A percentile compares a stretch with the other conserved stretches of the same genome.
phyloP scores from a whole-genome alignment of 345 rosid genomes.

The Eucalyptus victrix region DNA sequence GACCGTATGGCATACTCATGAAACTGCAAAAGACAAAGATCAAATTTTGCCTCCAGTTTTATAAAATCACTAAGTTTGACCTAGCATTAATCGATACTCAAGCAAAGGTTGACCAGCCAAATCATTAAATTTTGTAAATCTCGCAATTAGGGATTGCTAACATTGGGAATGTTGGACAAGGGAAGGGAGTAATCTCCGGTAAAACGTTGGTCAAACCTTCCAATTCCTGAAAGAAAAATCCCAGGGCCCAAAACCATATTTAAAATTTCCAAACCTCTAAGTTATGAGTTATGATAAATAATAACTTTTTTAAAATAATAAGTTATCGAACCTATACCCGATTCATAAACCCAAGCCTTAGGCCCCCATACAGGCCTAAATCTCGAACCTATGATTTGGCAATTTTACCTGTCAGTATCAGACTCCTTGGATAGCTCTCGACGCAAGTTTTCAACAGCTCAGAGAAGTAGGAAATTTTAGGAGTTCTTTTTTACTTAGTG shows the following conservation, averaged over 20 bases:
- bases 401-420: neutral
- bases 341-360: neutral
- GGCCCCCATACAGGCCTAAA: neutral
- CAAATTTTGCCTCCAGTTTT: neutral
- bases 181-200: neutral
- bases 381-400: neutral
- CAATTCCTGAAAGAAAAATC: neutral
- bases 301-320: neutral
- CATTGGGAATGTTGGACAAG: neutral
- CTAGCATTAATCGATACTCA: neutral
- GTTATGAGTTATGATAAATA: neutral
- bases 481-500: neutral
- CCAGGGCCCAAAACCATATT: neutral
- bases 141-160: neutral
- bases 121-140: neutral
- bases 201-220: neutral
- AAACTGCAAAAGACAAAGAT: neutral
- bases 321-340: neutral
- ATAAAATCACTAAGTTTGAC: neutral
- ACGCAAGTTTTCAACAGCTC: neutral
- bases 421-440: neutral
- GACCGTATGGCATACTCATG: neutral
- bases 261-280: neutral
- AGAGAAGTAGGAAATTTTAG: neutral
- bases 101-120: neutral